Conservation (phyloP, 2,329 filamentous ascomycete species). For the Zasmidium cellare region DNA sequence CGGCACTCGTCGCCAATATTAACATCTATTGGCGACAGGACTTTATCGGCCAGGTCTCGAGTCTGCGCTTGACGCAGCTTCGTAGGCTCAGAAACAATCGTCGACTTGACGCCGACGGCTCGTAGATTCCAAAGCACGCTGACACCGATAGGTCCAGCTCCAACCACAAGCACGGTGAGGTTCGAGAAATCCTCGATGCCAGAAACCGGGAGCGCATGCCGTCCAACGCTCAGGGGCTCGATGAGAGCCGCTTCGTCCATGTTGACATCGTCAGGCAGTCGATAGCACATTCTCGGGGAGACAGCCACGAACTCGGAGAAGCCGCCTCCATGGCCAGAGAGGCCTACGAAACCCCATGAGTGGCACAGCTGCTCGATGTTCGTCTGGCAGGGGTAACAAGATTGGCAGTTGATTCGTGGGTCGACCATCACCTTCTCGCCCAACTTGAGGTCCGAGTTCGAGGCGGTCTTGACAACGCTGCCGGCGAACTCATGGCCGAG, state of each 20-base stretch:
- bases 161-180: conserved; percentile 17
- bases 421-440: conserved; percentile 22
- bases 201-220: conserved; percentile 17
- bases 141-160: conserved; percentile 23
- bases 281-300: conserved; percentile 16
- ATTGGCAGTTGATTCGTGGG: conserved; percentile 19
- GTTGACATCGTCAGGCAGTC: conserved; percentile 12
- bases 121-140: conserved; percentile 16
- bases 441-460: conserved; percentile 6
- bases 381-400: conserved; percentile 14
- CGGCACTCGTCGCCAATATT: conserved; percentile 19
- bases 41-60: conserved; percentile 8
- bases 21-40: conserved; percentile 16
- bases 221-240: conserved; percentile 22
- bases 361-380: conserved; percentile 13
- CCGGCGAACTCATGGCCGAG: conserved; percentile 25
- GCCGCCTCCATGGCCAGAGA: conserved; percentile 16
- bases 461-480: conserved; percentile 9
- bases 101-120: conserved; percentile 10
- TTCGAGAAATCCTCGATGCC: conserved; percentile 10
- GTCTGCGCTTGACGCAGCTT: conserved; percentile 13
- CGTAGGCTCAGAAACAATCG: conserved; percentile 20
- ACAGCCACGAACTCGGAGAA: conserved; percentile 20
- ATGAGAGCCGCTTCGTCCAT: conserved; percentile 21
- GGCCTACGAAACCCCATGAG: conserved; percentile 19